These are phyloP conservation scores for Pythium graminicola DNA, from an alignment of 352 stramenopile genomes.

Conservation along the genomic window DNA sequence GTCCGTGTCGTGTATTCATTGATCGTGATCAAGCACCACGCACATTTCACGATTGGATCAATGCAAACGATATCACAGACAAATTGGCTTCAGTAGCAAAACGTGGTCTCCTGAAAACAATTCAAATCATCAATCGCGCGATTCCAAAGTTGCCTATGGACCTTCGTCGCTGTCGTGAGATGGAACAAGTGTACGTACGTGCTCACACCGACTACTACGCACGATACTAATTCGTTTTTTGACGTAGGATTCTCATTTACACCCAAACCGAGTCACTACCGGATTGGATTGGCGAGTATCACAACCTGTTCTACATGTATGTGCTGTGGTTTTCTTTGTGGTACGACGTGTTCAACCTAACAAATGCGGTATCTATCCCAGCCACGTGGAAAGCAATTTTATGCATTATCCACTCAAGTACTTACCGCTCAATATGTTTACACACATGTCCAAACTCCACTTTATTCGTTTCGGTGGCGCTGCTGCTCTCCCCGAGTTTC, in stretches of 20 bases:
- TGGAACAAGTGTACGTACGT: conserved; percentile 23
- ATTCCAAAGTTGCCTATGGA: conserved; percentile 11
- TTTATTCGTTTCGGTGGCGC: conserved; percentile 18
- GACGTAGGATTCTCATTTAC: conserved; percentile 25
- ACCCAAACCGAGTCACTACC: conserved; percentile 20
- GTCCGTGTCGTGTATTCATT: conserved; percentile 27
- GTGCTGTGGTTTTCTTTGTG: background rate
- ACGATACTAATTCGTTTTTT: background rate
- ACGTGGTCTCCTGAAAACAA: conserved; percentile 17
- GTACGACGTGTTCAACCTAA: background rate
- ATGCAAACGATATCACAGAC: conserved; percentile 10
- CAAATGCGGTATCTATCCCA: background rate
- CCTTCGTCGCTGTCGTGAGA: conserved; percentile 9
- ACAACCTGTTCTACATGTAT: conserved; percentile 22
- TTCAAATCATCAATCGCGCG: conserved; percentile 26
- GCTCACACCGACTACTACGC: too few species aligned
- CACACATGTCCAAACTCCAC: conserved; percentile 8
- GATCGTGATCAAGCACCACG: conserved; percentile 3
- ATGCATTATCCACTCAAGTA: conserved; percentile 4
- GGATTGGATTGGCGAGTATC: conserved; percentile 15
- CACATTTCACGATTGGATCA: conserved; percentile 14
- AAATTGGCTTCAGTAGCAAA: conserved; percentile 7
- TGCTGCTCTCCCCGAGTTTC: conserved; percentile 8
- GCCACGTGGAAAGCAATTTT: conserved; percentile 20
- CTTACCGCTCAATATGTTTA: conserved; percentile 15